Base-by-base conservation (phyloP, 2,329 filamentous ascomycete genomes). In the Ilyonectria sp. region DNA sequence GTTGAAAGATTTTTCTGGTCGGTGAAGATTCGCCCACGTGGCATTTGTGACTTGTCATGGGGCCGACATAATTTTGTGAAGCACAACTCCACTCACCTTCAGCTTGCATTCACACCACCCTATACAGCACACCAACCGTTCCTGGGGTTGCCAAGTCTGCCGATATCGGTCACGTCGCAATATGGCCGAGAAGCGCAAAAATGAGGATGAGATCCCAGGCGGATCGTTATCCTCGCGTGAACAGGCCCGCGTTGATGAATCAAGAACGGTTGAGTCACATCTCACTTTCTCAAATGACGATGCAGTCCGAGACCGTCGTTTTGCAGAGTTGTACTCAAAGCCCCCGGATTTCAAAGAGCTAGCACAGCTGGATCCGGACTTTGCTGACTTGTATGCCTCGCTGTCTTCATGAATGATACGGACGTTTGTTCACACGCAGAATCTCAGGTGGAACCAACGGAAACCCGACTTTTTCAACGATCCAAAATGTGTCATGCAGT, bases 401-500 rank as follows among this genome's bases (percentile, higher is more conserved):
- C 4, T 17, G 19, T 8, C 40, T 13, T 37, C 7, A 19, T 4
- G 17, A 6, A 61, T 11, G 17, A 59, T 9, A 6, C 1, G 1
- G 26, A 9, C 17, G 10, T 21, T 35, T 3, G n/a, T 33, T 53
- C 65, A 71, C 15, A 69, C 31, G 11, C 8, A 15, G n/a, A 15
- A 21, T 7, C 15, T 2, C 7, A 76, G 74, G 43, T 76, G 73
- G 74, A 69, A 69, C 31, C 53, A 69, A 21, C 70, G 69, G 31
- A 74, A 75, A 59, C 23, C 59, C 4, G 68, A 76, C 31, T 75
- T 98, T 81, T 98, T 98, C 75, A 91, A 89, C 58, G 88, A 97
- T 75, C 92, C 95, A 5, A 83, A 86, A 56, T 90, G 93, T 23
- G 89, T 97, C 9, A 89, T 92, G 89, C 94, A 91, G 73, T 85